phyloP scores from a whole-genome alignment of 2,329 filamentous ascomycete species.

The Colletotrichum cordylinicola region DNA sequence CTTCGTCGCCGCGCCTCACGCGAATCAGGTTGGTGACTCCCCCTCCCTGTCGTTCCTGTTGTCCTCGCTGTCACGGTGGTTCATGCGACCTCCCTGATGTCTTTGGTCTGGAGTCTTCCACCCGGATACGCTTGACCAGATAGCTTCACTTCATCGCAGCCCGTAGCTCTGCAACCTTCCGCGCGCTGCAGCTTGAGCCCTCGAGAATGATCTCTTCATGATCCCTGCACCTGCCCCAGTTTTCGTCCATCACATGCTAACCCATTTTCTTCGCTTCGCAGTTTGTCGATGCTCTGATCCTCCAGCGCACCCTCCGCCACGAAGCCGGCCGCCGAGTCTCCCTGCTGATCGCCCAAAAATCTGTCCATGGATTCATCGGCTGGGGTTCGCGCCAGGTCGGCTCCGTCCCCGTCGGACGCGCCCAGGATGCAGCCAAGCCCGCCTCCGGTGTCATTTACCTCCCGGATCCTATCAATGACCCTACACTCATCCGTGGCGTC shows the following conservation, averaged over 20 bases:
- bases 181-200: not conserved
- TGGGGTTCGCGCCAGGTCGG: conserved; percentile 84
- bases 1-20: conserved; percentile 95
- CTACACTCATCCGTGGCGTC: conserved; percentile 78
- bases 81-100: not conserved
- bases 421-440: conserved; percentile 86
- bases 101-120: not conserved
- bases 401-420: conserved; percentile 90
- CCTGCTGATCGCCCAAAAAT: conserved; percentile 94
- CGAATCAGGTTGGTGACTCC: conserved; percentile 73
- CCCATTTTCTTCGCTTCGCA: conserved; percentile 38
- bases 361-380: conserved; percentile 92
- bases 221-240: not conserved
- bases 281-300: conserved; percentile 94
- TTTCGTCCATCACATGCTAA: conserved; percentile 21
- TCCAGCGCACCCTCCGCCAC: conserved; percentile 87
- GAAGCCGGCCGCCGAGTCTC: conserved; percentile 90
- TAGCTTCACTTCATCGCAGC: not conserved
- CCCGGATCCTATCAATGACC: conserved; percentile 85
- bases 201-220: not conserved
- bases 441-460: conserved; percentile 84
- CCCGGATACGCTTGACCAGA: not conserved
- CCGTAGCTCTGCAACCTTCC: not conserved
- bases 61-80: not conserved
- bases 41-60: not conserved